Percentiles rank a stretch among this genome's conserved stretches.
phyloP scores from a whole-genome alignment of 164 flowering plant genomes.

The Chimonanthus praecox region DNA sequence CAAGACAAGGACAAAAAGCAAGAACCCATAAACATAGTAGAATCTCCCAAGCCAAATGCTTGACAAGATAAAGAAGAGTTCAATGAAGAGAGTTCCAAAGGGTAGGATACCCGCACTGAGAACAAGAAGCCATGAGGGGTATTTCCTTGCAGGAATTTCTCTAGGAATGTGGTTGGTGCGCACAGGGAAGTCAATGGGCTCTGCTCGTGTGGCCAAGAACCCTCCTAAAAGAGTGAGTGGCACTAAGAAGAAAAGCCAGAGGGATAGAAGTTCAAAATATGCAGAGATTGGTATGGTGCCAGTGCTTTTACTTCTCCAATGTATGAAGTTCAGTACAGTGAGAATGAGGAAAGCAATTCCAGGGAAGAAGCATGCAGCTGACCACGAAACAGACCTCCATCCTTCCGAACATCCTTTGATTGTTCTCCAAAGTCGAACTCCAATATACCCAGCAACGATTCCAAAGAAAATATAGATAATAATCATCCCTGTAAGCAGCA shows the following conservation, averaged over 20 bases:
- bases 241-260: conserved; percentile 40
- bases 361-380: conserved; percentile 33
- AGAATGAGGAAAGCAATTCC: conserved; percentile 29
- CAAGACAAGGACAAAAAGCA: conserved; percentile 29
- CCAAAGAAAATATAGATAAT: conserved; percentile 71
- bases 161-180: conserved; percentile 39
- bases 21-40: conserved; percentile 38
- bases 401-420: conserved; percentile 46
- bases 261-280: conserved; percentile 26
- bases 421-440: conserved; percentile 65
- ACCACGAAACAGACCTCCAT: conserved; percentile 45
- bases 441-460: conserved; percentile 67
- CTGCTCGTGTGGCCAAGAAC: conserved; percentile 28
- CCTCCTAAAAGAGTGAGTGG: conserved; percentile 40
- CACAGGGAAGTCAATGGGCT: conserved; percentile 28
- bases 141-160: conserved; percentile 32
- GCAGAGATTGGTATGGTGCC: conserved; percentile 34
- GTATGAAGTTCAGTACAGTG: conserved; percentile 27
- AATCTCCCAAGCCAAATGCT: conserved; percentile 41
- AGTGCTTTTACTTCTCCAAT: conserved; percentile 35
- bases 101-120: conserved; percentile 41
- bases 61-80: conserved; percentile 35
- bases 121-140: conserved; percentile 39
- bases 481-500: conserved; percentile 66
- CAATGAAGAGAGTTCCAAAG: conserved; percentile 38